Evolutionary conservation across 202 grass and related monocot species (phyloP).

Genomic region (Saccharum hybrid): DNA sequence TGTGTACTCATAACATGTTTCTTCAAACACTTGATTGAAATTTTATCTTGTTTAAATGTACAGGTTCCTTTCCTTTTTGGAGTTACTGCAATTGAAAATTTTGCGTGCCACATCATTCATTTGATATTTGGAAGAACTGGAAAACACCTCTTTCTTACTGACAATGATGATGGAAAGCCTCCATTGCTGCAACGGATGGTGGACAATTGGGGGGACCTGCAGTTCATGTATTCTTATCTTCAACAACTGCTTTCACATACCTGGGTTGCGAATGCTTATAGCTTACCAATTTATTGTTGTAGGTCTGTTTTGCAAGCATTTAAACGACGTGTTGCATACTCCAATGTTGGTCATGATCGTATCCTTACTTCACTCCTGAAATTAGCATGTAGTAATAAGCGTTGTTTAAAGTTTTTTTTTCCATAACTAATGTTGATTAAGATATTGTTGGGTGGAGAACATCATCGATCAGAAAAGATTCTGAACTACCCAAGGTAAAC

Average conservation of each 20-base stretch:
- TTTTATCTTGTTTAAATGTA: slow-evolving; percentile 35
- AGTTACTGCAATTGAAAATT: slow-evolving; percentile 77
- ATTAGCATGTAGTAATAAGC: slow-evolving; percentile 24
- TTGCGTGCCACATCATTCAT: slow-evolving; percentile 84
- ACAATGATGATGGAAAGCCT: slow-evolving; percentile 79
- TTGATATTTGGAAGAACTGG: slow-evolving; percentile 97
- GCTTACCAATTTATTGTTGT: slow-evolving; percentile 49
- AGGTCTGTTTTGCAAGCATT: slow-evolving; percentile 88
- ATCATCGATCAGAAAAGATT: slow-evolving; percentile 88
- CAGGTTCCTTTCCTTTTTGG: slow-evolving; percentile 99
- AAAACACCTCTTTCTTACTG: slow-evolving; percentile 90
- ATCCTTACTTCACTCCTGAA: slow-evolving; percentile 68
- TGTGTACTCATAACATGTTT: slow-evolving; percentile 14
- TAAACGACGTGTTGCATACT: slow-evolving; percentile 83
- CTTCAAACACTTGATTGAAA: slow-evolving; percentile 15
- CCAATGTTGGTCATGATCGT: slow-evolving; percentile 94
- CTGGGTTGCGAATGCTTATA: slow-evolving; percentile 36
- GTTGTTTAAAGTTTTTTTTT: slow-evolving; percentile 39
- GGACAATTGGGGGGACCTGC: slow-evolving; percentile 69
- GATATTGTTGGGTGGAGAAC: slow-evolving; percentile 99
- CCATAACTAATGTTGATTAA: slow-evolving; percentile 63
- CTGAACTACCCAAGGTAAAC: slow-evolving; percentile 81
- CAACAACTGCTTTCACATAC: slow-evolving; percentile 29
- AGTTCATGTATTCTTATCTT: slow-evolving; percentile 77
- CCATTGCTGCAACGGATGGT: slow-evolving; percentile 89